phyloP scores from a whole-genome alignment of 1,139 yeast genomes.

The Candida frijolesensis region DNA sequence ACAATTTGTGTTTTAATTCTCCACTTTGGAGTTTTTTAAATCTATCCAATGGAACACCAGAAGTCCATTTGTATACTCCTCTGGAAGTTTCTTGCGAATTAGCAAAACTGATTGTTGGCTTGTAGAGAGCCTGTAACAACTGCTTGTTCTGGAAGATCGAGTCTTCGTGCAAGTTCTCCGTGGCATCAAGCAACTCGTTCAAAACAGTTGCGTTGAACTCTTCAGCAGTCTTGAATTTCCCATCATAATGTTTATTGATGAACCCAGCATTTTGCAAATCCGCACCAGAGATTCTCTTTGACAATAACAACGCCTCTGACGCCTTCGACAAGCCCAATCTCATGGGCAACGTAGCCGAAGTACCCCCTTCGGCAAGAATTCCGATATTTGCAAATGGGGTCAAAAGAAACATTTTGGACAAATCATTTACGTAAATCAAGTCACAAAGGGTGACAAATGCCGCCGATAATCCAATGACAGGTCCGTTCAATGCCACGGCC shows the following conservation, averaged over 20 bases:
- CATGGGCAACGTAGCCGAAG: conserved; percentile 65
- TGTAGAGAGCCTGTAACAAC: conserved; percentile 51
- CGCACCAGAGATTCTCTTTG: conserved; percentile 63
- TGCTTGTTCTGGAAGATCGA: conserved; percentile 66
- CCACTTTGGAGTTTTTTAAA: conserved; percentile 58
- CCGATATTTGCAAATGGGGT: conserved; percentile 85
- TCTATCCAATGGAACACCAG: conserved; percentile 72
- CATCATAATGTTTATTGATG: conserved; percentile 52
- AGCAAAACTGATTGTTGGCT: conserved; percentile 47
- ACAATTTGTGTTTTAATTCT: conserved; percentile 62
- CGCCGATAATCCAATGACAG: conserved; percentile 78
- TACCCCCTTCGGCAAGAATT: conserved; percentile 79
- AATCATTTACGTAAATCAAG: conserved; percentile 68
- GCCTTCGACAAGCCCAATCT: conserved; percentile 77
- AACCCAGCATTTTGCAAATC: conserved; percentile 62
- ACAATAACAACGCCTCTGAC: conserved; percentile 70
- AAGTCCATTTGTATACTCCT: conserved; percentile 70
- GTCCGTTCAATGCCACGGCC: conserved; percentile 81
- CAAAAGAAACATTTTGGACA: conserved; percentile 56
- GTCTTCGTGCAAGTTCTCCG: conserved; percentile 54
- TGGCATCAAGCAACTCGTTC: conserved; percentile 46
- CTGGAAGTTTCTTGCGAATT: conserved; percentile 64
- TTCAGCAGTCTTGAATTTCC: conserved; percentile 51
- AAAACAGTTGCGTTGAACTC: conserved; percentile 59
- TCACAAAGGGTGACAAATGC: conserved; percentile 80